phyloP scores from a whole-genome alignment of 2,329 filamentous ascomycete species.

The Fusarium equiseti region DNA sequence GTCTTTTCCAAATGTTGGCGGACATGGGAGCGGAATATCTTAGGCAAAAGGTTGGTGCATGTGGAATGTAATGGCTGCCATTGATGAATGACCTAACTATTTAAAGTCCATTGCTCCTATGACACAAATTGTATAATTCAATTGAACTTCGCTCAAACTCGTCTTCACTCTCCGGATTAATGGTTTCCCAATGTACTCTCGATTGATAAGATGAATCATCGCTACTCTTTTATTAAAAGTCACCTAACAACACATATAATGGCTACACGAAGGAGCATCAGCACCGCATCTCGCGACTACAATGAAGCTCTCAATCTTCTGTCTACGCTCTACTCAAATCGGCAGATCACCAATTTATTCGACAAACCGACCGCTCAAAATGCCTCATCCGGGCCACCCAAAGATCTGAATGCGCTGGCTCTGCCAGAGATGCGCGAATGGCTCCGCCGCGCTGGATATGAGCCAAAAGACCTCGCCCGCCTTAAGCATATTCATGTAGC shows the following conservation, averaged over 20 bases:
- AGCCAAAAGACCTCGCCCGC: slow-evolving; percentile 59
- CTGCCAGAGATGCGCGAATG: slow-evolving; percentile 86
- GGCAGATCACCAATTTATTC: slow-evolving; percentile 69
- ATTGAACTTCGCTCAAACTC: not conserved
- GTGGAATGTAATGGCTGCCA: not conserved
- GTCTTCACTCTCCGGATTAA: not conserved
- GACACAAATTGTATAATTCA: not conserved
- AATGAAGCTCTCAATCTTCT: slow-evolving; percentile 79
- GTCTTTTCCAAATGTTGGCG: too few species aligned
- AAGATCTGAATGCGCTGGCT: slow-evolving; percentile 75
- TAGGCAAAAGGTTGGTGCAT: not conserved
- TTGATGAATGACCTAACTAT: not conserved
- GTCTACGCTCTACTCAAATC: slow-evolving; percentile 83
- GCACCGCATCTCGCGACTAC: slow-evolving; percentile 56
- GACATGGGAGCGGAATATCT: not conserved
- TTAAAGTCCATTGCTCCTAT: not conserved
- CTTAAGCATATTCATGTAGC: slow-evolving; percentile 81
- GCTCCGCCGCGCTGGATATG: slow-evolving; percentile 80
- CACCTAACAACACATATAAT: slow-evolving; percentile 8
- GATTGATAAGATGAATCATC: slow-evolving; percentile 4
- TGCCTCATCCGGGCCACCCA: slow-evolving; percentile 56
- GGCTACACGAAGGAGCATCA: slow-evolving; percentile 17
- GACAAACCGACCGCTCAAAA: slow-evolving; percentile 46
- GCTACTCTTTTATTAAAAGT: not conserved
- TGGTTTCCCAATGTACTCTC: not conserved